These are phyloP conservation scores for Haplosporangium sp. DNA, from an alignment of 371 early-diverging fungal species.

Conservation along the genomic window DNA sequence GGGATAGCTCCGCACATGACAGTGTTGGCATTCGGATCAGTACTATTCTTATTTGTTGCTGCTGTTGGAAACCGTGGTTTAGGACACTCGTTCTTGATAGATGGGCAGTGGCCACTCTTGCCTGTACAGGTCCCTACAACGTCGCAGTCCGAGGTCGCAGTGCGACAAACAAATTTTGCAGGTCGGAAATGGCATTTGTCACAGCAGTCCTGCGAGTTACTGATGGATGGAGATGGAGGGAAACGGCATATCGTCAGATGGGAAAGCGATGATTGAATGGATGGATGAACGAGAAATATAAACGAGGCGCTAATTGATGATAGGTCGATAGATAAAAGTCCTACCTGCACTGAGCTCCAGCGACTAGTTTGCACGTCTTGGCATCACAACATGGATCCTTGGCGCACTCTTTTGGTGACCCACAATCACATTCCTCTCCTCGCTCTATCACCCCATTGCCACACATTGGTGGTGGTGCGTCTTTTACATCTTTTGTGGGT, in stretches of 20 bases:
- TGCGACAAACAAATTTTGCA: slow-evolving; percentile 74
- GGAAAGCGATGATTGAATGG: background rate
- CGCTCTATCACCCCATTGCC: slow-evolving; percentile 94
- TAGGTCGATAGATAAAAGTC: background rate
- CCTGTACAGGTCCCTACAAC: slow-evolving; percentile 84
- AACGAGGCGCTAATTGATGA: no score
- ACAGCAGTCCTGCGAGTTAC: slow-evolving; percentile 83
- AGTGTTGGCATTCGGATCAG: background rate
- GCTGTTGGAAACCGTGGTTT: slow-evolving; percentile 6
- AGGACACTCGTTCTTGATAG: slow-evolving; percentile 24
- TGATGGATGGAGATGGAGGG: slow-evolving; percentile 62
- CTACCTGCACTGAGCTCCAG: slow-evolving; percentile 74
- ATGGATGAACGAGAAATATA: no score
- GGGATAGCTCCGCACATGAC: slow-evolving; percentile 58
- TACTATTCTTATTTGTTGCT: slow-evolving; percentile 1
- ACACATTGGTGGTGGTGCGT: slow-evolving; percentile 65
- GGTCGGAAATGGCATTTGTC: slow-evolving; percentile 76
- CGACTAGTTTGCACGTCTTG: slow-evolving; percentile 81
- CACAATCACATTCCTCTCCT: slow-evolving; percentile 96
- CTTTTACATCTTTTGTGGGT: background rate
- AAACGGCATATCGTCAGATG: background rate
- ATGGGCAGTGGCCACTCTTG: slow-evolving; percentile 34
- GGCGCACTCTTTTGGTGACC: slow-evolving; percentile 73
- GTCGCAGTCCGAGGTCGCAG: slow-evolving; percentile 82
- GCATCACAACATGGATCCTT: slow-evolving; percentile 85